Evolutionary conservation across 768 basidiomycete species (phyloP).

Genomic region (Psilocybe subaeruginosa): DNA sequence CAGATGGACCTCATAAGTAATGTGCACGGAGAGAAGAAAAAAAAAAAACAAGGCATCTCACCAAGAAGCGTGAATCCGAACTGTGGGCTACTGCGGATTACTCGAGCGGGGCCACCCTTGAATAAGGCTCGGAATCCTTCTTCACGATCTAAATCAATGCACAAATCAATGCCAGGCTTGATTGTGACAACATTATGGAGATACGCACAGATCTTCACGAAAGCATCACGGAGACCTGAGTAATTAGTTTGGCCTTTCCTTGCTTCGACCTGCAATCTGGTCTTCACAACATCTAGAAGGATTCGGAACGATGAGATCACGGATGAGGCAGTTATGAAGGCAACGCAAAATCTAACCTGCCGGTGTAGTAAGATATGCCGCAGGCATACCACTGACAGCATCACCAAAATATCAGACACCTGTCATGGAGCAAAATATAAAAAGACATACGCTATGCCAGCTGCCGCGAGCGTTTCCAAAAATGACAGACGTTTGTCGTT

Average conservation of each 20-base stretch:
- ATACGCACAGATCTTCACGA: conserved; percentile 83
- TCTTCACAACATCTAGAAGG: conserved; percentile 94
- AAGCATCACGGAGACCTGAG: conserved; percentile 88
- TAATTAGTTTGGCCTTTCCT: conserved; percentile 90
- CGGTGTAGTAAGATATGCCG: conserved; percentile 91
- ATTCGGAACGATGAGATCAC: conserved; percentile 13
- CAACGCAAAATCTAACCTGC: conserved; percentile 56
- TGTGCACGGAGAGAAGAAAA: conserved; percentile 7
- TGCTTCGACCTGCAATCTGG: conserved; percentile 91
- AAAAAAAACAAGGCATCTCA: conserved; percentile 21
- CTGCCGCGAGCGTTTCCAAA: conserved; percentile 83
- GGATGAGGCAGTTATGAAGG: conserved; percentile 7
- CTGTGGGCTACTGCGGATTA: conserved; percentile 88
- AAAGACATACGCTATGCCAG: conserved; percentile 74
- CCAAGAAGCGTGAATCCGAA: conserved; percentile 92
- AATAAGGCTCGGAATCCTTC: conserved; percentile 90
- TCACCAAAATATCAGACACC: conserved; percentile 29
- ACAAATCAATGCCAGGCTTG: conserved; percentile 15
- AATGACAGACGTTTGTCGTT: conserved; percentile 93
- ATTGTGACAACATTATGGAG: conserved; percentile 3
- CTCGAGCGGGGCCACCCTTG: conserved; percentile 89
- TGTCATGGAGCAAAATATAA: conserved; percentile 15
- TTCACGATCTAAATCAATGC: conserved; percentile 63
- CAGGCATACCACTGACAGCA: conserved; percentile 88
- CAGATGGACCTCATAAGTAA: conserved; percentile 17